Conservation (phyloP, 495 filamentous ascomycete species). For the Xylaria scruposa region DNA sequence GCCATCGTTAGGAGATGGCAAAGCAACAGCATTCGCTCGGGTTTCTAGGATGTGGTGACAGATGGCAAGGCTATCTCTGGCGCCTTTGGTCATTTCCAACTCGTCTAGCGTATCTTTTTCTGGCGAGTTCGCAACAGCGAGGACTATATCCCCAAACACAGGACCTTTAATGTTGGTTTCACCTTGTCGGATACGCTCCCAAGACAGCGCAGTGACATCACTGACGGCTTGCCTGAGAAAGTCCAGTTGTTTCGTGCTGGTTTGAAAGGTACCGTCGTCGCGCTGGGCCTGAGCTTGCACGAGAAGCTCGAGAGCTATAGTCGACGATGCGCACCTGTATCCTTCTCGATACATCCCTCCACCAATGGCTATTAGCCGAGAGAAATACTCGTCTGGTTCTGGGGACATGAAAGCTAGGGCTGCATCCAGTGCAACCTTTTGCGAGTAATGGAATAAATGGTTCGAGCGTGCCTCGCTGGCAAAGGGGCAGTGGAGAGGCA, state of each 20-base stretch:
- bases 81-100: slow-evolving; percentile 33
- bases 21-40: slow-evolving; percentile 20
- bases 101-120: slow-evolving; percentile 36
- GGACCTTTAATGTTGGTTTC: slow-evolving; percentile 61
- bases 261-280: slow-evolving; percentile 39
- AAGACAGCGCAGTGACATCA: slow-evolving; percentile 42
- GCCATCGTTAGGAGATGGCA: slow-evolving; percentile 15
- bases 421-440: slow-evolving; percentile 59
- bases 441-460: slow-evolving; percentile 63
- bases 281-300: slow-evolving; percentile 41
- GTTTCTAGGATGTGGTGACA: slow-evolving; percentile 39
- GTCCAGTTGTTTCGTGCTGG: slow-evolving; percentile 32
- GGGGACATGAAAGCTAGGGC: slow-evolving; percentile 58
- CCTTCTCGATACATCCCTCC: slow-evolving; percentile 59
- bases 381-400: slow-evolving; percentile 48
- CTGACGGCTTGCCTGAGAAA: slow-evolving; percentile 47
- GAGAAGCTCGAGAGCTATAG: slow-evolving; percentile 51
- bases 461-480: slow-evolving; percentile 55
- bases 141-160: slow-evolving; percentile 53
- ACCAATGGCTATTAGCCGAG: slow-evolving; percentile 48
- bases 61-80: slow-evolving; percentile 39
- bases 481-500: slow-evolving; percentile 62
- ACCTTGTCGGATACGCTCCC: slow-evolving; percentile 50
- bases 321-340: slow-evolving; percentile 42
- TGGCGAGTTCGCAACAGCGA: slow-evolving; percentile 49